Evolutionary conservation across 345 rosid genomes (phyloP).

Genomic region (Triadica sebifera): DNA sequence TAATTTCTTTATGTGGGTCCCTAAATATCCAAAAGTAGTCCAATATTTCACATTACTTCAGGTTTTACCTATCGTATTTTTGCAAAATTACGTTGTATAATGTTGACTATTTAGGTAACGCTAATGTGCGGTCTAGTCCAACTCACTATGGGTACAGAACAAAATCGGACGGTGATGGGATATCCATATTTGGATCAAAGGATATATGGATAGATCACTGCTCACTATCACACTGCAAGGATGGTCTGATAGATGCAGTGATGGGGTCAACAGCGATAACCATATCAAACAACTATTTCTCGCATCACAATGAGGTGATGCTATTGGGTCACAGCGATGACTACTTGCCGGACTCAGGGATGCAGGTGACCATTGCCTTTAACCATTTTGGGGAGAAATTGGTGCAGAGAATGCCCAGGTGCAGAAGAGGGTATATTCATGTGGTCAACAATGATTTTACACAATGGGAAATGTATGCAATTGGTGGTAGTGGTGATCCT

Average conservation of each 20-base stretch:
- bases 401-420: conserved; percentile 92
- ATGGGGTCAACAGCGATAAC: conserved; percentile 96
- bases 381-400: conserved; percentile 90
- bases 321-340: conserved; percentile 88
- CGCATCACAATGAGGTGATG: conserved; percentile 98
- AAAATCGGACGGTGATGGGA: conserved; percentile 90
- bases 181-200: conserved; percentile 81
- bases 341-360: conserved; percentile 77
- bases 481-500: conserved; percentile 94
- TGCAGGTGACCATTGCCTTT: conserved; percentile 97
- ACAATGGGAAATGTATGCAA: conserved; percentile 96
- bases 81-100: no score
- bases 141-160: conserved; percentile 77
- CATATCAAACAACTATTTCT: conserved; percentile 84
- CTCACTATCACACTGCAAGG: conserved; percentile 82
- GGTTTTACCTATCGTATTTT: neutral
- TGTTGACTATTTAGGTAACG: conserved; percentile 40
- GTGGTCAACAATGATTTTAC: conserved; percentile 95
- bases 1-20: conserved; percentile 7
- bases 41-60: neutral
- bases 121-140: conserved; percentile 86
- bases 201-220: conserved; percentile 98
- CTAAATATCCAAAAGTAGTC: neutral
- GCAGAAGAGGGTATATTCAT: conserved; percentile 86
- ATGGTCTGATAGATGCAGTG: conserved; percentile 90